Conservation (phyloP, 306 rosid species). For the Vicia villosa region DNA sequence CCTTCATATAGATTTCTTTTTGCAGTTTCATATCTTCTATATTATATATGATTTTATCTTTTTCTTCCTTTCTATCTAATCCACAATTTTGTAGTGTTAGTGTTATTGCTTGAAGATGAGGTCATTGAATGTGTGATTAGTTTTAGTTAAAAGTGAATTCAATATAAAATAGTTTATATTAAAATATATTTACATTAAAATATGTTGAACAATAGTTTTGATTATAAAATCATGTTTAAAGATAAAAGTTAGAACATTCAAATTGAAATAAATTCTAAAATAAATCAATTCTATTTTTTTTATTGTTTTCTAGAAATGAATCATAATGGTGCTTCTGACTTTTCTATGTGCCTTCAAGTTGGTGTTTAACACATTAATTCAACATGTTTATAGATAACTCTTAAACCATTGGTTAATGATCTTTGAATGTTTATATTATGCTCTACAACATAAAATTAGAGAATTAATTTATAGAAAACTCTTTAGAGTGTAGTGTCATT, state of each 20-base stretch:
- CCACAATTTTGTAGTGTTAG: constrained; percentile 17
- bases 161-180: neutral
- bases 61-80: neutral
- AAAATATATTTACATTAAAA: neutral
- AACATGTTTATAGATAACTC: constrained; percentile 13
- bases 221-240: neutral
- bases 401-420: neutral
- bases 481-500: neutral
- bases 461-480: neutral
- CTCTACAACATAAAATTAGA: neutral
- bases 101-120: constrained; percentile 33
- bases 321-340: constrained; percentile 30
- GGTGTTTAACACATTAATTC: constrained; percentile 24
- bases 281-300: neutral
- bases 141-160: neutral
- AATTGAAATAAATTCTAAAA: neutral
- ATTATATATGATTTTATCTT: neutral
- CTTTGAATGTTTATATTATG: neutral
- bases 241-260: neutral
- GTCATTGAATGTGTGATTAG: constrained; percentile 2
- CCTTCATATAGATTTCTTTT: constrained; percentile 21
- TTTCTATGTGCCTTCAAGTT: constrained; percentile 15
- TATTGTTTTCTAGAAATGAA: neutral
- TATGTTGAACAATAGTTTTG: neutral
- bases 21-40: constrained; percentile 9